Percentiles rank a stretch among this genome's conserved stretches.
Evolutionary conservation across 2,329 filamentous ascomycete species (phyloP).

Genomic region (Fusarium clavum): DNA sequence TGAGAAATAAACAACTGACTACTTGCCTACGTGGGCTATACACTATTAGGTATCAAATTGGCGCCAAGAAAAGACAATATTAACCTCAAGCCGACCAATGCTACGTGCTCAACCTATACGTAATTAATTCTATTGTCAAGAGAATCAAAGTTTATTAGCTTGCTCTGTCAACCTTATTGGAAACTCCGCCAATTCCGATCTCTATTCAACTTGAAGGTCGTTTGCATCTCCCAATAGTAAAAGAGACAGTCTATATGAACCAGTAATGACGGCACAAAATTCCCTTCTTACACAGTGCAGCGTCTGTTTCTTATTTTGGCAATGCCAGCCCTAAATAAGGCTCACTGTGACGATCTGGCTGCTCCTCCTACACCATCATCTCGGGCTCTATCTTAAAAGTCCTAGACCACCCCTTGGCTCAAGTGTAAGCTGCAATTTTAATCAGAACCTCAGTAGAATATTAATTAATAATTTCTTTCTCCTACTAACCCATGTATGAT

Average conservation of each 20-base stretch:
- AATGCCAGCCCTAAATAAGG: constrained; percentile 32
- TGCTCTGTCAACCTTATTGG: constrained; percentile 12
- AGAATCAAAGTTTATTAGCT: constrained; percentile 11
- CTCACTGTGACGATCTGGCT: constrained; percentile 28
- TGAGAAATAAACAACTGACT: not conserved
- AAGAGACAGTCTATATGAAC: not conserved
- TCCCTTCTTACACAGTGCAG: constrained; percentile 14
- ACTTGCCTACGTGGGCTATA: not conserved
- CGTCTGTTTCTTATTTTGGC: constrained; percentile 12
- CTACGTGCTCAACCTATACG: not conserved
- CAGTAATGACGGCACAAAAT: constrained; percentile 1
- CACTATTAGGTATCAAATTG: not conserved
- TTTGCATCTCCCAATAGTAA: not conserved
- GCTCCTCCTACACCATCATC: constrained; percentile 15
- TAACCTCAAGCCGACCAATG: not conserved
- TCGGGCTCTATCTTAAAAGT: not conserved
- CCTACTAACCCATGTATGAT: constrained; percentile 4
- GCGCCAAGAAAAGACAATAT: not conserved
- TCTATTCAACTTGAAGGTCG: constrained; percentile 7
- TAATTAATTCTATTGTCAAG: constrained; percentile 6
- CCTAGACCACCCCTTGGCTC: constrained; percentile 1
- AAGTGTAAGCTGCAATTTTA: constrained; percentile 7
- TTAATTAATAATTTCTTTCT: not conserved
- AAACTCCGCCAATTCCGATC: constrained; percentile 17
- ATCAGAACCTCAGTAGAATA: not conserved